A percentile compares a stretch with the other conserved stretches of the same genome.
Evolutionary conservation across 2,329 filamentous ascomycete species (phyloP).

Genomic region (Neofusicoccum cordaticola): DNA sequence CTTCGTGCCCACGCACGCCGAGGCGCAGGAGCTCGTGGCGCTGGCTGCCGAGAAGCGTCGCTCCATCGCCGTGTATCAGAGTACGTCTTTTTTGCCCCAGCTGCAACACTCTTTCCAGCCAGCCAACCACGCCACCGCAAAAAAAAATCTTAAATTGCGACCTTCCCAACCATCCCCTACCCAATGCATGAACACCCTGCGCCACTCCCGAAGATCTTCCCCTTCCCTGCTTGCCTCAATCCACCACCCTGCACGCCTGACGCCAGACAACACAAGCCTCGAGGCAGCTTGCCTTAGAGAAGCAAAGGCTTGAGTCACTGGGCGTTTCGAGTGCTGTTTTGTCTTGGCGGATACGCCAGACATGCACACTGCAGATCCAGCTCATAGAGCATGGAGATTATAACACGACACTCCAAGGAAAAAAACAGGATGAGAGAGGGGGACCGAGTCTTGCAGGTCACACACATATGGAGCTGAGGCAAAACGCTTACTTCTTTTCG

Average conservation of each 20-base stretch:
- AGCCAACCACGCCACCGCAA: too few relatives aligned
- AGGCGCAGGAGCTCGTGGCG: constrained; percentile 61
- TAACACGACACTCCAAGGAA: too few relatives aligned
- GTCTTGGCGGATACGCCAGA: neutral
- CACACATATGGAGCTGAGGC: constrained; percentile 22
- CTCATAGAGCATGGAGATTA: neutral
- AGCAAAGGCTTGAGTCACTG: constrained; percentile 12
- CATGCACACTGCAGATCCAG: neutral
- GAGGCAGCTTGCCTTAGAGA: neutral
- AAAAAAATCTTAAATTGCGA: neutral
- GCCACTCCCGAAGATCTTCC: neutral
- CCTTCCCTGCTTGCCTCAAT: neutral
- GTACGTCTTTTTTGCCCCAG: neutral
- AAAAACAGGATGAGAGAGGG: too few relatives aligned
- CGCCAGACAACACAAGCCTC: neutral
- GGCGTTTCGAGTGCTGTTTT: constrained; percentile 10
- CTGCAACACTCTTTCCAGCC: too few relatives aligned
- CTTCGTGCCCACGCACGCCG: constrained; percentile 68
- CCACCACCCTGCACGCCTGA: neutral
- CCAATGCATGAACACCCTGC: neutral
- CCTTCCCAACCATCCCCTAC: neutral
- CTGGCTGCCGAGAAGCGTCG: constrained; percentile 38
- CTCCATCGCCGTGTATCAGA: constrained; percentile 48
- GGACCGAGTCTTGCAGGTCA: neutral
- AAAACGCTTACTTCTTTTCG: neutral